Base-by-base conservation (phyloP, 208 protist species). In the Crithidia fasciculata region DNA sequence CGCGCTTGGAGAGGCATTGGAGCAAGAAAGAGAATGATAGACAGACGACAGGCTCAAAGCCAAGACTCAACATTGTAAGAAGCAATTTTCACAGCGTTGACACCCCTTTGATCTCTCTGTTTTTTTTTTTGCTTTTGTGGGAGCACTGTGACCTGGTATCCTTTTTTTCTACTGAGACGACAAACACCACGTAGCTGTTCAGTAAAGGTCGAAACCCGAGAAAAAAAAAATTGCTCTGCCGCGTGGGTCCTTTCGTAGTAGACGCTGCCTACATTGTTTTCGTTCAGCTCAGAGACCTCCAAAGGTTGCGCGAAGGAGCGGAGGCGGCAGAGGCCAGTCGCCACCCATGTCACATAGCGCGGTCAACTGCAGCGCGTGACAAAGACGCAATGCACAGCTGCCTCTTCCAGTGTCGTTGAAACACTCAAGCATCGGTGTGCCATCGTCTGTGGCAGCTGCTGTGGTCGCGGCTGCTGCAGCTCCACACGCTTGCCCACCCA, bases 291-390 rank as follows among this genome's bases (percentile, higher is more conserved):
- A 63, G 3, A 40, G 3, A 5, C 52, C n/a, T 28, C 64, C 43
- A 47, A 78, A 61, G 6, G 58, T 40, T 2, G 36, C 40, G 0
- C 36, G 16, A 7, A 78, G 65, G 7, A 78, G 18, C 4, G n/a
- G 0, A 10, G 56, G 56, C 0, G 72, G 72, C 3, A 79, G 10
- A 3, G 74, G 74, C 74, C 74, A 79, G 40, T 79, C 60, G 12
- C 66, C 67, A 37, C 74, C 67, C 61, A 74, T 79, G 19, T 57
- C 40, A 8, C 52, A 28, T 8, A 79, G 45, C 4, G 68, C 50
- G 0, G 61, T 13, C 10, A 73, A n/a, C 61, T 73, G 67, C 44
- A 74, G 39, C 4, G 59, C 45, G 18, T 57, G 5, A 52, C 73
- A 72, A 18, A 78, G 15, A 4, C 41, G 37, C 18, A 12, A 5